Conservation (phyloP, 2,329 filamentous ascomycete genomes). For the Westerdykella ornata region DNA sequence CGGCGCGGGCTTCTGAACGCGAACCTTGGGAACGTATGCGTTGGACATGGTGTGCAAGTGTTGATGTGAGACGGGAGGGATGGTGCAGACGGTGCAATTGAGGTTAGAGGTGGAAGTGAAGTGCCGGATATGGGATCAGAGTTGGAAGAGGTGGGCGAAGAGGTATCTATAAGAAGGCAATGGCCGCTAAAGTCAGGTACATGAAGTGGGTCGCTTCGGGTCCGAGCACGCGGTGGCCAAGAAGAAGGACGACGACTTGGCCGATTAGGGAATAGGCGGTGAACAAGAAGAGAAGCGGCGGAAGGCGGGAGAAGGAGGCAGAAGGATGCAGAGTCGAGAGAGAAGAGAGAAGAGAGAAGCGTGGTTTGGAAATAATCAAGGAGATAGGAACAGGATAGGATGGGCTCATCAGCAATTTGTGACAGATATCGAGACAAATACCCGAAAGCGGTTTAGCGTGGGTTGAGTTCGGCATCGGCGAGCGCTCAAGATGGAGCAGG, state of each 20-base stretch:
- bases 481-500: background rate
- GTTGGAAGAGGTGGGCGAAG: background rate
- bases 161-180: background rate
- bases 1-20: slow-evolving; percentile 38
- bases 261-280: too few species aligned
- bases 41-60: slow-evolving; percentile 24
- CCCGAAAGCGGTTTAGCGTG: slow-evolving; percentile 17
- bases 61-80: slow-evolving; percentile 8
- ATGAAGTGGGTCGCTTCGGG: background rate
- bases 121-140: too few species aligned
- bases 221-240: too few species aligned
- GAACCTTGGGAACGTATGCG: slow-evolving; percentile 33
- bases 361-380: slow-evolving; percentile 6
- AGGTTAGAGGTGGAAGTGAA: background rate
- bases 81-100: background rate
- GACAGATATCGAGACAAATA: slow-evolving; percentile 21
- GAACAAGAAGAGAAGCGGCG: background rate
- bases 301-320: background rate
- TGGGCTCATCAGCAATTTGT: slow-evolving; percentile 12
- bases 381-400: slow-evolving; percentile 1
- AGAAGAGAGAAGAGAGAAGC: slow-evolving; percentile 1
- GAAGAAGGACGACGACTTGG: too few species aligned
- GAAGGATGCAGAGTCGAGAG: background rate
- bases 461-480: background rate
- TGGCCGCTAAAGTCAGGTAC: slow-evolving; percentile 1